These are phyloP conservation scores for Elongisporangium prolatum DNA, from an alignment of 352 stramenopile genomes.

Conservation along the genomic window DNA sequence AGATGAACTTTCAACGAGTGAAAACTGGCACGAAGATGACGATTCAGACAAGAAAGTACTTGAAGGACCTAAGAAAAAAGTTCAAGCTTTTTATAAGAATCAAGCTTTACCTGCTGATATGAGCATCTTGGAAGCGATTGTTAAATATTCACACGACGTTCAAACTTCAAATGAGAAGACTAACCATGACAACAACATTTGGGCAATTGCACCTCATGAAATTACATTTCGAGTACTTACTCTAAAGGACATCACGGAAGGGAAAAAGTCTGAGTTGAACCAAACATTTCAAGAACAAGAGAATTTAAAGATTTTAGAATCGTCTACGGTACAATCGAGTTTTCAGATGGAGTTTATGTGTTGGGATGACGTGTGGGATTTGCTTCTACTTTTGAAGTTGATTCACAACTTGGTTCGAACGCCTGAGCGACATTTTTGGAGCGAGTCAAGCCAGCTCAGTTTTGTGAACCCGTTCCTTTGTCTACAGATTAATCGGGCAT, in stretches of 20 bases:
- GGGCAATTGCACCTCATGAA: conserved; percentile 40
- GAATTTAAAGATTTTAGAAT: too few relatives aligned
- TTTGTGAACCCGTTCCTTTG: conserved; percentile 62
- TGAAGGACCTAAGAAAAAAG: conserved; percentile 21
- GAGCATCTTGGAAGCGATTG: conserved; percentile 64
- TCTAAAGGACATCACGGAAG: conserved; percentile 5
- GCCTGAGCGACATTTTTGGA: background rate
- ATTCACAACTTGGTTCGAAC: conserved; percentile 19
- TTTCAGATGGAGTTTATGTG: too few relatives aligned
- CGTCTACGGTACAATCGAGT: too few relatives aligned
- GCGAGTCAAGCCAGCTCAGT: background rate
- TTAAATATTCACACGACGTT: conserved; percentile 31
- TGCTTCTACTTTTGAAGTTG: conserved; percentile 42
- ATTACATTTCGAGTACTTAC: conserved; percentile 48
- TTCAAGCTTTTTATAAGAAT: conserved; percentile 41
- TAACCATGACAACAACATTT: conserved; percentile 25
- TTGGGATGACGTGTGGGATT: conserved; percentile 65
- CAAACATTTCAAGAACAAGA: too few relatives aligned
- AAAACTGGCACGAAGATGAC: conserved; percentile 1
- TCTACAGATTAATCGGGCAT: conserved; percentile 48
- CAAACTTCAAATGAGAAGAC: conserved; percentile 3
- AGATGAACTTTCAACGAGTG: conserved; percentile 18
- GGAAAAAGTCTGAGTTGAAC: too few relatives aligned
- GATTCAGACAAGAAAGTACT: conserved; percentile 17
- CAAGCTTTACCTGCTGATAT: conserved; percentile 27